Conservation (phyloP, 176 grass and related monocot species). For the Oryza officinalis region DNA sequence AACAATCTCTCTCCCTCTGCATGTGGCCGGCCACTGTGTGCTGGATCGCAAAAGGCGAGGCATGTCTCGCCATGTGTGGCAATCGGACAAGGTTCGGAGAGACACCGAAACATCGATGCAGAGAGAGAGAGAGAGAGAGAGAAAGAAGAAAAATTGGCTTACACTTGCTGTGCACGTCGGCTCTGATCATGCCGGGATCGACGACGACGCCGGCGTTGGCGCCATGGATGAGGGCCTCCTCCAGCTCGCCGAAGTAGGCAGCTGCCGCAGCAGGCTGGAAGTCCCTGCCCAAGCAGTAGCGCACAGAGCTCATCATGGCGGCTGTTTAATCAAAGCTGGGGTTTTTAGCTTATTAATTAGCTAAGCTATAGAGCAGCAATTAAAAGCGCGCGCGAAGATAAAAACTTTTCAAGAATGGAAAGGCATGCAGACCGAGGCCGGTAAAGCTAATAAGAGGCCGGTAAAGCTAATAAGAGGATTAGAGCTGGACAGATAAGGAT, state of each 20-base stretch:
- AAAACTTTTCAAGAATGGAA: slow-evolving; percentile 60
- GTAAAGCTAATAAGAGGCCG: slow-evolving; percentile 29
- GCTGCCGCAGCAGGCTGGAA: slow-evolving; percentile 60
- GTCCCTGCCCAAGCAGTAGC: slow-evolving; percentile 66
- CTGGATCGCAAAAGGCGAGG: slow-evolving; percentile 51
- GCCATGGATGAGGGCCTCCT: slow-evolving; percentile 89
- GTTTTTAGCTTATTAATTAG: neutral
- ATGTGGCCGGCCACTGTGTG: slow-evolving; percentile 53
- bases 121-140: neutral
- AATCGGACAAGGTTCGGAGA: slow-evolving; percentile 28
- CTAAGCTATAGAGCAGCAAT: slow-evolving; percentile 35
- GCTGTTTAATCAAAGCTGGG: neutral
- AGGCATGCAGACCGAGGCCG: slow-evolving; percentile 20
- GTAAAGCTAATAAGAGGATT: slow-evolving; percentile 32
- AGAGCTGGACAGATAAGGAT: slow-evolving; percentile 76
- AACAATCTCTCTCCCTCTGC: slow-evolving; percentile 4
- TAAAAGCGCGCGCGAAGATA: slow-evolving; percentile 27
- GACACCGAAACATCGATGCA: slow-evolving; percentile 1
- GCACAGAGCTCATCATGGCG: slow-evolving; percentile 41
- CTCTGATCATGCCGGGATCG: slow-evolving; percentile 44
- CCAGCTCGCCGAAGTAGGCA: slow-evolving; percentile 74
- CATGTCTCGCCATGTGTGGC: slow-evolving; percentile 63
- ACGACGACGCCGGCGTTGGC: slow-evolving; percentile 21
- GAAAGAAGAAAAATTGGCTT: neutral
- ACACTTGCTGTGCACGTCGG: slow-evolving; percentile 56